phyloP scores from a whole-genome alignment of 306 rosid species.

The Quillaja saponaria region DNA sequence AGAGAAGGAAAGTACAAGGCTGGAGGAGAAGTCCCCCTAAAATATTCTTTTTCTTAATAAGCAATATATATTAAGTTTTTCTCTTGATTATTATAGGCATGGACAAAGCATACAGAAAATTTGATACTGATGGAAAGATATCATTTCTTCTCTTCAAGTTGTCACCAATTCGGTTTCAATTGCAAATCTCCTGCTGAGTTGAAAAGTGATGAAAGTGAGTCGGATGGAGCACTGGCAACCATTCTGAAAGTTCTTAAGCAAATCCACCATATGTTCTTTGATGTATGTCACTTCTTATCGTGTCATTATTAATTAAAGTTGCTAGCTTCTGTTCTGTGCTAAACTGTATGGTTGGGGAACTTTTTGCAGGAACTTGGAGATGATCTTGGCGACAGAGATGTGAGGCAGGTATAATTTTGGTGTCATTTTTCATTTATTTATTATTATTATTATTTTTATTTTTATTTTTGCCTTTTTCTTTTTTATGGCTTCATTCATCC shows the following conservation, averaged over 20 bases:
- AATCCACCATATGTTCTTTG: slow-evolving; percentile 63
- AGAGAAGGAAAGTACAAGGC: too few species aligned
- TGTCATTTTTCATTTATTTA: background rate
- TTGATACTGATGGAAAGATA: slow-evolving; percentile 87
- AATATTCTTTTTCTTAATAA: slow-evolving; percentile 3
- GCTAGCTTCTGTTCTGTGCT: slow-evolving; percentile 29
- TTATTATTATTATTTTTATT: too few species aligned
- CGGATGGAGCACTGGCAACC: slow-evolving; percentile 77
- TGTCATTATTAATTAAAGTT: slow-evolving; percentile 11
- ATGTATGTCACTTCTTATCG: slow-evolving; percentile 49
- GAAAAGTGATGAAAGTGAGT: slow-evolving; percentile 73
- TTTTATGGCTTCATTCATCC: background rate
- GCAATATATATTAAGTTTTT: slow-evolving; percentile 14
- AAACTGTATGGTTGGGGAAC: slow-evolving; percentile 27
- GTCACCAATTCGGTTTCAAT: slow-evolving; percentile 67
- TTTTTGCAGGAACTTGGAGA: slow-evolving; percentile 58
- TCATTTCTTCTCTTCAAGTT: slow-evolving; percentile 88
- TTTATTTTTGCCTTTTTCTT: background rate
- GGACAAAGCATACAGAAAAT: slow-evolving; percentile 81
- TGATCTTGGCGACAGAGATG: slow-evolving; percentile 62
- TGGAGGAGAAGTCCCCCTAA: too few species aligned
- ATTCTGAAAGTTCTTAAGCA: slow-evolving; percentile 72
- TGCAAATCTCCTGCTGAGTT: slow-evolving; percentile 76
- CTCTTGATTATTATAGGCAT: slow-evolving; percentile 58
- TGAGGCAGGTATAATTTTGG: slow-evolving; percentile 63